phyloP scores from a whole-genome alignment of 164 flowering plant genomes.

The Stephania yunnanensis region DNA sequence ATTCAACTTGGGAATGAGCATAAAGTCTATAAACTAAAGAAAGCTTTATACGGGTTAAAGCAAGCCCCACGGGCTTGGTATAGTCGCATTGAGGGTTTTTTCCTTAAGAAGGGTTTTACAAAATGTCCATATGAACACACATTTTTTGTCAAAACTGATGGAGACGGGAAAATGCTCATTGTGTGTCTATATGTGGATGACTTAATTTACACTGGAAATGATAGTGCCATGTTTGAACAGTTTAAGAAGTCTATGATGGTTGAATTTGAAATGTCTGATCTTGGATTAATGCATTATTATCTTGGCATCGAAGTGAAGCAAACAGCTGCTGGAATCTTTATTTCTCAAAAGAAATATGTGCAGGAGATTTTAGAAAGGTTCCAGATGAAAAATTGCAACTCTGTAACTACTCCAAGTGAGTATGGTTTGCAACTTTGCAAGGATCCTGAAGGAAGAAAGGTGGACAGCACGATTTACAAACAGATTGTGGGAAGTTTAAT shows the following conservation, averaged over 20 bases:
- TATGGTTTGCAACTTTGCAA: too few relatives aligned
- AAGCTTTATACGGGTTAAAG: too few relatives aligned
- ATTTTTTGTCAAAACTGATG: not conserved
- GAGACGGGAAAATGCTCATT: not conserved
- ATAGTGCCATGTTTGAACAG: not conserved
- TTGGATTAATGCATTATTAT: not conserved
- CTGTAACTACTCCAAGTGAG: not conserved
- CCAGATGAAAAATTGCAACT: not conserved
- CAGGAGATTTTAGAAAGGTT: not conserved
- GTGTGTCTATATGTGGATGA: constrained; percentile 3
- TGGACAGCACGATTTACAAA: not conserved
- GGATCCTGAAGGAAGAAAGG: not conserved
- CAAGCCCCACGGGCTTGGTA: too few relatives aligned
- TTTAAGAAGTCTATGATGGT: constrained; percentile 1
- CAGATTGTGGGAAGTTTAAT: too few relatives aligned
- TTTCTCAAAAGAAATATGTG: constrained; percentile 1
- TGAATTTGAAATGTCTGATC: constrained; percentile 3
- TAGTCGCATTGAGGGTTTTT: too few relatives aligned
- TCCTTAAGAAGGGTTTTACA: too few relatives aligned
- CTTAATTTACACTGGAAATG: not conserved
- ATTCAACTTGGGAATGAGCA: too few relatives aligned
- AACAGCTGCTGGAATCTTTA: not conserved
- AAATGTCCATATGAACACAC: constrained; percentile 1
- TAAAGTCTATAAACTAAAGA: too few relatives aligned
- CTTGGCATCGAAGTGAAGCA: not conserved